phyloP scores from a whole-genome alignment of 164 flowering plant species.

The Tinospora cordifolia region DNA sequence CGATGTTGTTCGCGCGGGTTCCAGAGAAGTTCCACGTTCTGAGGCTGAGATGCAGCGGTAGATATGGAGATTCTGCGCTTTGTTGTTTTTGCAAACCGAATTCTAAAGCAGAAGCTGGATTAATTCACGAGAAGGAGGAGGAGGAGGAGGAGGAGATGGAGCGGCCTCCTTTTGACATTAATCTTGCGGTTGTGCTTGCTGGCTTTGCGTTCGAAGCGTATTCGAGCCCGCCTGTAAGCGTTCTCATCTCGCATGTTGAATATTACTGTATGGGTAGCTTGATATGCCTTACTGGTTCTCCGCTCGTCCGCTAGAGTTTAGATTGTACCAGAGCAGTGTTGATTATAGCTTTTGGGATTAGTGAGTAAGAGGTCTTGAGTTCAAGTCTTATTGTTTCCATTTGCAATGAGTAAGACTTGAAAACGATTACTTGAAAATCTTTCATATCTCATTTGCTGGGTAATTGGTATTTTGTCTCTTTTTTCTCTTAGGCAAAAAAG shows the following conservation, averaged over 20 bases:
- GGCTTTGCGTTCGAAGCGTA: slow-evolving; percentile 98
- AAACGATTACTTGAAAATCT: too few relatives aligned
- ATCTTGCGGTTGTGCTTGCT: slow-evolving; percentile 88
- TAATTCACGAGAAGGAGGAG: slow-evolving; percentile 18
- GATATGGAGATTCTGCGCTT: slow-evolving; percentile 7
- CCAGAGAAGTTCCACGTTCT: slow-evolving; percentile 21
- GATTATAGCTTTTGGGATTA: too few relatives aligned
- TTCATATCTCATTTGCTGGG: too few relatives aligned
- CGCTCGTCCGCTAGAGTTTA: too few relatives aligned
- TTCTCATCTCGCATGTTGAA: background rate
- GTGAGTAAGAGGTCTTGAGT: background rate
- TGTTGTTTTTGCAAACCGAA: slow-evolving; percentile 24
- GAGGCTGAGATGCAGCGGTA: slow-evolving; percentile 3
- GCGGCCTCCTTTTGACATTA: slow-evolving; percentile 73
- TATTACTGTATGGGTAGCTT: too few relatives aligned
- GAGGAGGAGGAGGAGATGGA: slow-evolving; percentile 20
- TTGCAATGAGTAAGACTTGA: too few relatives aligned
- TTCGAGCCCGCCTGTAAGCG: slow-evolving; percentile 56
- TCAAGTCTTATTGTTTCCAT: background rate
- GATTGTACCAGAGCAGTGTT: too few relatives aligned
- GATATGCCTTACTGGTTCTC: too few relatives aligned
- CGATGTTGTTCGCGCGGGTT: too few relatives aligned
- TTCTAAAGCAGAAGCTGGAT: slow-evolving; percentile 18
- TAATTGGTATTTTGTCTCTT: too few relatives aligned
- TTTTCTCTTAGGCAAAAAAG: too few relatives aligned